Evolutionary conservation across 2,329 filamentous ascomycete genomes (phyloP).

Genomic region (Tolypocladium endophyticum): DNA sequence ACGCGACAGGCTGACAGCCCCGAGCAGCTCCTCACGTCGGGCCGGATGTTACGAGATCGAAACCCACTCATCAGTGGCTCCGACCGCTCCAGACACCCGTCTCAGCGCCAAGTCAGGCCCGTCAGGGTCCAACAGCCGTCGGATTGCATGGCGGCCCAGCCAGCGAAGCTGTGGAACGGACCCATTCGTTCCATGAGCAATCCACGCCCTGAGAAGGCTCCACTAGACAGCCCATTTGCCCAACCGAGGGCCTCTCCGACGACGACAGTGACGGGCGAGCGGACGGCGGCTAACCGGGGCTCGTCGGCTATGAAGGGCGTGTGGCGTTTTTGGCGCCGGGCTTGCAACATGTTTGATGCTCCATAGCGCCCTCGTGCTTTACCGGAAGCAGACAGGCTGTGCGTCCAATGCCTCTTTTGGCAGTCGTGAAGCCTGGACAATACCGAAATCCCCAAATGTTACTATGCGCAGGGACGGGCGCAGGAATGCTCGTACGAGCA

Average conservation of each 20-base stretch:
- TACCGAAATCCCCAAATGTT: neutral
- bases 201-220: neutral
- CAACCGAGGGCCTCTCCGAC: neutral
- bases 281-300: neutral
- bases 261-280: neutral
- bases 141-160: neutral
- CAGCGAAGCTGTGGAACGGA: slow-evolving; percentile 3
- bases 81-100: neutral
- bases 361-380: neutral
- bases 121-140: neutral
- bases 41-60: neutral
- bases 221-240: neutral
- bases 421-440: neutral
- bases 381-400: neutral
- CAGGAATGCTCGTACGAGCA: neutral
- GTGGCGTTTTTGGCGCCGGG: neutral
- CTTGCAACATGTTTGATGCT: neutral
- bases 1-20: neutral
- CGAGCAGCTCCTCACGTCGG: neutral
- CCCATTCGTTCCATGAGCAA: slow-evolving; percentile 7
- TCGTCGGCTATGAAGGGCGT: neutral
- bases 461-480: neutral
- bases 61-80: neutral
- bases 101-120: neutral
- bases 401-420: neutral